Base-by-base conservation (phyloP, 805 yeast genomes). In the Torulaspora quercuum region DNA sequence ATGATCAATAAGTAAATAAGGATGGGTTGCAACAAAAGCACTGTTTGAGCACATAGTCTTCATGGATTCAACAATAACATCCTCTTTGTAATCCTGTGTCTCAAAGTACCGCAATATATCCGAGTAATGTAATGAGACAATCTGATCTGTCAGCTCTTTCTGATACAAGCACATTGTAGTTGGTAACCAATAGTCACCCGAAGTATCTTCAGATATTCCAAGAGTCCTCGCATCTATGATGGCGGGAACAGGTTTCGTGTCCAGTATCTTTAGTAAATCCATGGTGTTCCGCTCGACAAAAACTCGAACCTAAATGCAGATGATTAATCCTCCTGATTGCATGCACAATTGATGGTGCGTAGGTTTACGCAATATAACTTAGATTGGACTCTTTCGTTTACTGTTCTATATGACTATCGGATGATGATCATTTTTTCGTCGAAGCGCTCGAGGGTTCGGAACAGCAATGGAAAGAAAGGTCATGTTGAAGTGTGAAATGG, bases 71-170 rank as follows among this genome's bases (percentile, higher is more conserved):
- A 78, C 67, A 23, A 83, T 74, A 18, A 84, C 75, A 30, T 71
- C 71, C 33, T 75, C 78, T 30, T 65, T 60, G 26, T 61, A 67
- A 37, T 67, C 64, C 21, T 65, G 61, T 1, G 70, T 63, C 56
- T 87, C 95, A 53, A 85, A 88, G 57, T 82, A 89, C 61, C 87
- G 80, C 49, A 90, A 67, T 40, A 90, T 87, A 55, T 89, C 97
- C 21, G 90, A 78, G 57, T 89, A 90, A 61, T 90, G 97, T 25
- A 88, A 67, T 1, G 95, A 84, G 8, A 90, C 84, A 19, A 92
- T 88, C 56, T 88, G 95, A 59, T 90, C 95, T 7, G 89, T 85
- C 35, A 90, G 69, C 52, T 88, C 92, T 52, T 80, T 82, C 57
- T 90, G 97, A 48, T 84, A 84, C 44, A 82, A 86, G 36, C 81